Conservation (phyloP, 2,329 filamentous ascomycete species). For the Talaromyces sp. region DNA sequence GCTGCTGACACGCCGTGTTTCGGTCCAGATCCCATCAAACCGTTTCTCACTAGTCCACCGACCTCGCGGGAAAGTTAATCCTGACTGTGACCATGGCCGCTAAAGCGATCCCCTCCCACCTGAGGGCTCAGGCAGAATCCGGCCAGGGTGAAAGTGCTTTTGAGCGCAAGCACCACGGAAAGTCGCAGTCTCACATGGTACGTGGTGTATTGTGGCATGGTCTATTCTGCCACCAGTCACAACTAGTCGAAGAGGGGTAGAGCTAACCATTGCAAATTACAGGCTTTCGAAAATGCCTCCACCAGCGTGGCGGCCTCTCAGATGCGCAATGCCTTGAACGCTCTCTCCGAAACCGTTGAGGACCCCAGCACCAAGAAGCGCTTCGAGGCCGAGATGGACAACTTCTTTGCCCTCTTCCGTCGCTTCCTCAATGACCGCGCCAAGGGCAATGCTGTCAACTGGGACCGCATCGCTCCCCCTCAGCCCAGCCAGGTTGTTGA, state of each 20-base stretch:
- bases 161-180: conserved; percentile 48
- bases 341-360: conserved; percentile 81
- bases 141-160: conserved; percentile 30
- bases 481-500: conserved; percentile 91
- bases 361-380: conserved; percentile 70
- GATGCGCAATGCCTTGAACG: conserved; percentile 97
- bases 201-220: conserved; percentile 22
- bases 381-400: conserved; percentile 99
- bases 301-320: conserved; percentile 96
- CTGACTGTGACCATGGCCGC: conserved; percentile 55
- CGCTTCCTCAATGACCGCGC: conserved; percentile 98
- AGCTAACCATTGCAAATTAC: conserved; percentile 11
- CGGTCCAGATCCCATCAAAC: conserved; percentile 2
- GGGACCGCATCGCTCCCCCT: conserved; percentile 93
- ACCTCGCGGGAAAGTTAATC: neutral
- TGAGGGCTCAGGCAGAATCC: conserved; percentile 58
- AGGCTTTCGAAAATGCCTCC: conserved; percentile 99
- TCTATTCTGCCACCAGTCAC: too few relatives aligned
- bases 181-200: conserved; percentile 54
- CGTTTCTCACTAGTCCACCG: conserved; percentile 1
- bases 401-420: conserved; percentile 98
- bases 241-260: neutral
- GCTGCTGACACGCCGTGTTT: neutral
- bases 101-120: conserved; percentile 76
- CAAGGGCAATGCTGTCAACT: conserved; percentile 93